These are phyloP conservation scores for Vigna trinervia DNA, from an alignment of 306 rosid species.

Conservation along the genomic window DNA sequence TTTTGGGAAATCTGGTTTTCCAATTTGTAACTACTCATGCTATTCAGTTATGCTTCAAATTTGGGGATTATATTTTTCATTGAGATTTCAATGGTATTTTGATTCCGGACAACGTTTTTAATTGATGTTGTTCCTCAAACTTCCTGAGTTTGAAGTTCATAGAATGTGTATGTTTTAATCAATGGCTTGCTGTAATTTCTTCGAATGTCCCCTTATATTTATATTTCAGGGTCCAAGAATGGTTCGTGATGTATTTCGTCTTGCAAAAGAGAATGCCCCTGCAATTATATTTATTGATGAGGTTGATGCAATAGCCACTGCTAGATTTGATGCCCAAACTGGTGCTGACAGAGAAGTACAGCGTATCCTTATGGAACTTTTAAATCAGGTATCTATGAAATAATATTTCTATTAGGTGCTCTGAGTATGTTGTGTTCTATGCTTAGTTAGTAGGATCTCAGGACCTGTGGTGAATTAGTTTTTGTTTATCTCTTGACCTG, in stretches of 20 bases:
- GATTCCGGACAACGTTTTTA: slow-evolving; percentile 20
- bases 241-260: slow-evolving; percentile 99
- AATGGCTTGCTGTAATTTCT: slow-evolving; percentile 1
- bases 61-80: slow-evolving; percentile 1
- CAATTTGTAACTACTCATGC: not conserved
- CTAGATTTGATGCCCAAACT: slow-evolving; percentile 99
- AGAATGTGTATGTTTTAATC: not conserved
- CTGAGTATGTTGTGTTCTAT: not conserved
- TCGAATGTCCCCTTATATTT: slow-evolving; percentile 22
- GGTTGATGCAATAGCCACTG: slow-evolving; percentile 99
- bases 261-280: slow-evolving; percentile 99
- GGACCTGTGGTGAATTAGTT: not conserved
- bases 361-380: slow-evolving; percentile 98
- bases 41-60: not conserved
- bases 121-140: slow-evolving; percentile 8
- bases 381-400: slow-evolving; percentile 76
- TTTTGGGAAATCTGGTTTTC: slow-evolving; percentile 15
- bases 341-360: slow-evolving; percentile 99
- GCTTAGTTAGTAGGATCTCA: not conserved
- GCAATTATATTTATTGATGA: slow-evolving; percentile 99
- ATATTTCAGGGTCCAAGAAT: slow-evolving; percentile 83
- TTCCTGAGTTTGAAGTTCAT: not conserved
- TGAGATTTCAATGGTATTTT: not conserved
- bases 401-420: slow-evolving; percentile 20
- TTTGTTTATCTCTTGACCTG: slow-evolving; percentile 8